Evolutionary conservation across 2,329 filamentous ascomycete species (phyloP).

Genomic region (Cordyceps farinosa): DNA sequence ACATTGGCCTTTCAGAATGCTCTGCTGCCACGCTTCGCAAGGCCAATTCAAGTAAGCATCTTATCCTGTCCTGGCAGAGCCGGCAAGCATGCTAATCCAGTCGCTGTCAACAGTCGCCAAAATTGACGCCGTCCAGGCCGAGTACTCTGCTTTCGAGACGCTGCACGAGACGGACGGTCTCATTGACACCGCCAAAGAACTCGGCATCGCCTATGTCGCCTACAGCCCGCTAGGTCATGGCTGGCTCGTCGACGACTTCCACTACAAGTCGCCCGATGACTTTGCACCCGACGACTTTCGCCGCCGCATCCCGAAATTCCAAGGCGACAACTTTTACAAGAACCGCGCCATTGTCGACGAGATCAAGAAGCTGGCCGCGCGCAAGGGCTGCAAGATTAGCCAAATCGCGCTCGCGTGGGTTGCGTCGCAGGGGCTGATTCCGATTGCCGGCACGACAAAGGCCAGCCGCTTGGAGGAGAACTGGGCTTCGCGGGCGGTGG

Average conservation of each 20-base stretch:
- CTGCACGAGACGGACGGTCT: conserved; percentile 38
- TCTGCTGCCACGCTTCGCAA: conserved; percentile 42
- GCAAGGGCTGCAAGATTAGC: conserved; percentile 29
- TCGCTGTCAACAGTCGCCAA: conserved; percentile 36
- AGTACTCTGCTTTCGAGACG: conserved; percentile 43
- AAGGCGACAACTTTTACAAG: conserved; percentile 44
- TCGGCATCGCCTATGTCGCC: conserved; percentile 41
- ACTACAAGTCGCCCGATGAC: conserved; percentile 42
- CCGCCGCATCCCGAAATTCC: conserved; percentile 29
- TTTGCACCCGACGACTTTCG: conserved; percentile 31
- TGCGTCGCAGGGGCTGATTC: conserved; percentile 38
- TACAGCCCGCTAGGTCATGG: conserved; percentile 46
- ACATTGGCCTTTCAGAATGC: conserved; percentile 46
- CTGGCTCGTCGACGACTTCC: conserved; percentile 44
- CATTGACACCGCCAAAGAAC: conserved; percentile 39
- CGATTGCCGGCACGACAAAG: conserved; percentile 46
- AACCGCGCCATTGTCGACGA: conserved; percentile 40
- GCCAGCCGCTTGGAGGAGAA: conserved; percentile 37
- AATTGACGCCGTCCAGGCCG: conserved; percentile 44
- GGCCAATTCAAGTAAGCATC: conserved; percentile 38
- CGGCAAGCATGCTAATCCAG: too few species aligned
- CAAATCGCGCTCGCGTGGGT: conserved; percentile 41
- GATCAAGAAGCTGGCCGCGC: conserved; percentile 37
- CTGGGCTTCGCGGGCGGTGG: conserved; percentile 30
- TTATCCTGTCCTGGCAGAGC: too few species aligned